Evolutionary conservation across 306 rosid genomes (phyloP), one percentile per base, ranked within the genome.

Genomic region (Dryas drummondii): DNA sequence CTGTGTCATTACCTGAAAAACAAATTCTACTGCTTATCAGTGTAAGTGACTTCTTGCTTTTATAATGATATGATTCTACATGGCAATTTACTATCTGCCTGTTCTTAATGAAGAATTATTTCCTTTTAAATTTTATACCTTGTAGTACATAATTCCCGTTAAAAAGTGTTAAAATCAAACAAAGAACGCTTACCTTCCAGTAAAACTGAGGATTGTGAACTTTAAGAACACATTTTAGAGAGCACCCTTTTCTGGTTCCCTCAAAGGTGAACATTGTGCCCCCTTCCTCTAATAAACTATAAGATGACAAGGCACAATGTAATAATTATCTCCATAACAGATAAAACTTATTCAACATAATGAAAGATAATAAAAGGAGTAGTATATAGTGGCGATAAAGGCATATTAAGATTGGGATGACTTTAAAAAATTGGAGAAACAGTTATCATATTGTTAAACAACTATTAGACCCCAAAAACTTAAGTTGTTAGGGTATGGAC

Each of bases 201-300:
- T 93, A 93, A 82, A 93, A 93, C 66, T 91, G 98, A 3, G 97
- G 94, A 85, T 13, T 83, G 73, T 86, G 92, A 83, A 93, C 76
- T 81, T 83, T 87, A 60, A 93, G 50, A 49, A 75, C 87, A 72
- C 89, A 64, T 82, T 84, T 85, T 9, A 80, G 74, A 45, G 63
- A 45, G 58, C 90, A 80, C 51, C 62, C 87, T 77, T 80, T 77
- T 47, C 58, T 81, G n/a, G 81, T 79, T 83, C 97, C 97, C 63
- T 89, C 97, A 51, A 93, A 91, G 75, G 85, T 88, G 72, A 81
- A 89, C 78, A 93, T 82, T 15, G 97, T 87, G 46, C 98, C 98
- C 51, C 97, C 98, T 66, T 93, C 98, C 85, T 93, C 98, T 72
- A 93, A 67, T 62, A 93, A 84, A 7, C 98, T 93, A 47, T 17